Evolutionary conservation across 179 eudicot genomes (phyloP).

Genomic region (Corrigiola litoralis): DNA sequence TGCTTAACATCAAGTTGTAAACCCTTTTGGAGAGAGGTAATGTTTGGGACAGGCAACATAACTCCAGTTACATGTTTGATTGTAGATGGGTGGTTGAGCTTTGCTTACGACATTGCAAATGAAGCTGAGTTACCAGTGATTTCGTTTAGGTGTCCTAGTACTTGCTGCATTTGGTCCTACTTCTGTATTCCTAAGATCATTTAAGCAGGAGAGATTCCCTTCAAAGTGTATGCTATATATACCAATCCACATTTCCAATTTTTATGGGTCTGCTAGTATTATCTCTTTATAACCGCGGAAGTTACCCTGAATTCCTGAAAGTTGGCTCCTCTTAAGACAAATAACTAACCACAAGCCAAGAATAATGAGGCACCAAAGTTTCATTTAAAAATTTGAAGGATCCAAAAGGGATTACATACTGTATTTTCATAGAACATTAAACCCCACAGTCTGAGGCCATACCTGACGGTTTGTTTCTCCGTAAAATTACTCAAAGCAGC

Average conservation of each 20-base stretch:
- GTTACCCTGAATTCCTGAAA: no score
- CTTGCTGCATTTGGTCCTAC: conserved; percentile 16
- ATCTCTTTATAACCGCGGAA: no score
- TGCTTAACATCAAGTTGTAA: neutral
- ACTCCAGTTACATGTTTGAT: conserved; percentile 24
- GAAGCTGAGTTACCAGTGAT: conserved; percentile 28
- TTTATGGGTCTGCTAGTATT: no score
- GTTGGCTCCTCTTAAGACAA: no score
- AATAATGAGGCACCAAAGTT: no score
- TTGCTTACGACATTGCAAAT: conserved; percentile 23
- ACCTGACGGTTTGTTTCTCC: conserved; percentile 32
- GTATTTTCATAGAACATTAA: no score
- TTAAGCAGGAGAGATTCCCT: conserved; percentile 26
- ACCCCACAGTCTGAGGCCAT: neutral
- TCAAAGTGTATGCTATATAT: conserved; percentile 18
- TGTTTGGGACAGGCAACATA: no score
- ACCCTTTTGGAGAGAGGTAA: conserved; percentile 28
- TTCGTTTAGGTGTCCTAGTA: conserved; percentile 21
- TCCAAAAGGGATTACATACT: no score
- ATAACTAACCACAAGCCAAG: no score
- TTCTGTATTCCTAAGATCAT: conserved; percentile 16
- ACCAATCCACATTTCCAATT: neutral
- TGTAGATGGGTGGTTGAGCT: conserved; percentile 22
- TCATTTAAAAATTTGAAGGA: no score
- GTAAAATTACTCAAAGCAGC: conserved; percentile 32